Evolutionary conservation across 2,329 filamentous ascomycete genomes (phyloP), one percentile per base, ranked within the genome.

Genomic region (Scedosporium boydii): DNA sequence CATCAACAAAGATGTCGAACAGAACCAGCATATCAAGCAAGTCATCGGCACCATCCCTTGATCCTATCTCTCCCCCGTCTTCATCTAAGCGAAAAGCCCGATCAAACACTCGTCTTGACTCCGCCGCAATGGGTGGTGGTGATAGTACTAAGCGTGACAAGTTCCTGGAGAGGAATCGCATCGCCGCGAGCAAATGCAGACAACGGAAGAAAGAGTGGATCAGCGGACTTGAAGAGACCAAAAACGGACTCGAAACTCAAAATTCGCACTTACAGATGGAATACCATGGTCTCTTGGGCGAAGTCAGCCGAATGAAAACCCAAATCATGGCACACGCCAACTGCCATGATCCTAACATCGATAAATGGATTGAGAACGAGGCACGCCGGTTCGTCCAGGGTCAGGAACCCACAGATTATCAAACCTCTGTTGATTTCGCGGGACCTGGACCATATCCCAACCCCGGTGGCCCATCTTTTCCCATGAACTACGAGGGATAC

Each of bases 131-230:
- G 26, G 63, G 65, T 1, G 70, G 67, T 3, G 75, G 78, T 9
- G 71, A 74, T 1, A 70, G 70, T 6, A 51, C 64, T 4, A 84
- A 82, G 67, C 77, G 83, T 29, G 79, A 77, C 64, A 81, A 80
- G 65, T 87, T 86, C 67, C 78, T 90, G 0, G 86, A 89, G 72
- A 83, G 88, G 64, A 92, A 92, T 71, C 81, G 88, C 9, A 76
- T 88, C 2, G 88, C 89, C 0, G 88, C 89, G 1, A 88, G 85
- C 70, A 91, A 90, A 70, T 91, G 88, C 69, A 83, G 88, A 3
- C 82, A 87, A 68, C 90, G 89, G 73, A 83, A 83, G 68, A 85
- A 83, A 72, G 73, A 77, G 66, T 82, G 78, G 76, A 77, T 81
- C 23, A 72, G 72, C 12, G 76, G 78, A n/a, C 69, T 84, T 23